Evolutionary conservation across 2,329 filamentous ascomycete genomes (phyloP).

Genomic region (Ophiocordyceps unilateralis): DNA sequence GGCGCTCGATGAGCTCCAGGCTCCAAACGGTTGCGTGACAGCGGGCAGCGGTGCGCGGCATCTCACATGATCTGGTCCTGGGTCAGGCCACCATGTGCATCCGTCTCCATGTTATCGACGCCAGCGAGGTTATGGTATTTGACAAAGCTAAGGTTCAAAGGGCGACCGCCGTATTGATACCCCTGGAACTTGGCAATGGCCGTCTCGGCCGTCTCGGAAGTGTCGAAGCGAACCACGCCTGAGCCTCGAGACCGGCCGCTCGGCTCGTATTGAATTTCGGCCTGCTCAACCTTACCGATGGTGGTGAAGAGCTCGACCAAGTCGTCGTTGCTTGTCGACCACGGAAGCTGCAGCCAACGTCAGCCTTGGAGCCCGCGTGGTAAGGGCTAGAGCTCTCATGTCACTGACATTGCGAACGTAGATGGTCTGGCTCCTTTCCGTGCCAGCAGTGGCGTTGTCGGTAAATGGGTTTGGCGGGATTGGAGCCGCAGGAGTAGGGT

Average conservation of each 20-base stretch:
- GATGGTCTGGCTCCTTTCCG: conserved; percentile 68
- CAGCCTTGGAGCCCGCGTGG: conserved; percentile 1
- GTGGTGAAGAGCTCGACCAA: conserved; percentile 92
- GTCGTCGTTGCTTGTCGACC: conserved; percentile 98
- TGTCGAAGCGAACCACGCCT: conserved; percentile 91
- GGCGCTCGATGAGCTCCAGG: neutral
- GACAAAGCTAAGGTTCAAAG: conserved; percentile 82
- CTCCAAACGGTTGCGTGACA: neutral
- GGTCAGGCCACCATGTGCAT: conserved; percentile 59
- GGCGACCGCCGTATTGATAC: conserved; percentile 91
- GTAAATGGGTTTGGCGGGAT: conserved; percentile 77
- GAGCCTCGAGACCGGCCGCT: conserved; percentile 90
- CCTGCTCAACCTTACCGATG: conserved; percentile 93
- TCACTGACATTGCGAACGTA: conserved; percentile 88
- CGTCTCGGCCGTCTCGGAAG: conserved; percentile 68
- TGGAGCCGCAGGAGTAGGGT: conserved; percentile 28
- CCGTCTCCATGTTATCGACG: conserved; percentile 66
- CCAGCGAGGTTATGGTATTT: conserved; percentile 65
- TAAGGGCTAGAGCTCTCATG: neutral
- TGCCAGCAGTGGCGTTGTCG: conserved; percentile 74
- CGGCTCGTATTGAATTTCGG: conserved; percentile 97
- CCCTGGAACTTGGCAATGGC: conserved; percentile 95
- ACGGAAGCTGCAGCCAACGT: conserved; percentile 53
- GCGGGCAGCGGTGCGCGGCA: neutral
- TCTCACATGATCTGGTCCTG: conserved; percentile 96